Percentiles rank a stretch among this genome's conserved stretches.
Conservation (phyloP, 441 rosid genomes). For the Metrosideros polymorpha region DNA sequence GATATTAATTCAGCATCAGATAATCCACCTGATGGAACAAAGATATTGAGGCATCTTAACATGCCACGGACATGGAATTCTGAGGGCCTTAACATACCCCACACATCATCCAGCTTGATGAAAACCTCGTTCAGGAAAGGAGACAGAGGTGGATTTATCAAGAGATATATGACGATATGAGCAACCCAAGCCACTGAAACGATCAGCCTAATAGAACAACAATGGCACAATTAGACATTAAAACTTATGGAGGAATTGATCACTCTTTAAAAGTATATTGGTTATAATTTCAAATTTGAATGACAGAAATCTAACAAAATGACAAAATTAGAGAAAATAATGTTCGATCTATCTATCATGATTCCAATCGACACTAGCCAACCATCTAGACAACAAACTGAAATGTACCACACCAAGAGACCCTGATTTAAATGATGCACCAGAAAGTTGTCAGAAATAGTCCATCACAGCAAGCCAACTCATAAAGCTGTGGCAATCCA, state of each 20-base stretch:
- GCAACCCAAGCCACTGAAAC: constrained; percentile 97
- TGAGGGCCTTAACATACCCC: constrained; percentile 46
- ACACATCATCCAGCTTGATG: constrained; percentile 91
- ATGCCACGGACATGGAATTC: background rate
- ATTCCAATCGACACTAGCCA: background rate
- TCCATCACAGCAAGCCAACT: background rate
- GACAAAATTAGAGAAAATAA: background rate
- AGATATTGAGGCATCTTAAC: background rate
- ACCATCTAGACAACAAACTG: background rate
- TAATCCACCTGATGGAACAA: background rate
- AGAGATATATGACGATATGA: constrained; percentile 82
- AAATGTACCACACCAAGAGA: background rate
- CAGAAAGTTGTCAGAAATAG: background rate
- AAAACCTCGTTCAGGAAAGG: constrained; percentile 94
- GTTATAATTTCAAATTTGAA: background rate
- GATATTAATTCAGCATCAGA: background rate
- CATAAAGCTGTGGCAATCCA: background rate
- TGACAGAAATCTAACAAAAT: background rate
- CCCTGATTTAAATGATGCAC: background rate
- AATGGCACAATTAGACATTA: background rate
- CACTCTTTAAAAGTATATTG: background rate
- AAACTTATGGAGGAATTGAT: background rate
- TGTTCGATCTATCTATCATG: background rate
- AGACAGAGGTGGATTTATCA: constrained; percentile 85
- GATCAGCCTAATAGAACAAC: constrained; percentile 43